Percentiles rank a stretch among this genome's conserved stretches.
Conservation (phyloP, 768 basidiomycete genomes). For the Lactifluus piperatus region DNA sequence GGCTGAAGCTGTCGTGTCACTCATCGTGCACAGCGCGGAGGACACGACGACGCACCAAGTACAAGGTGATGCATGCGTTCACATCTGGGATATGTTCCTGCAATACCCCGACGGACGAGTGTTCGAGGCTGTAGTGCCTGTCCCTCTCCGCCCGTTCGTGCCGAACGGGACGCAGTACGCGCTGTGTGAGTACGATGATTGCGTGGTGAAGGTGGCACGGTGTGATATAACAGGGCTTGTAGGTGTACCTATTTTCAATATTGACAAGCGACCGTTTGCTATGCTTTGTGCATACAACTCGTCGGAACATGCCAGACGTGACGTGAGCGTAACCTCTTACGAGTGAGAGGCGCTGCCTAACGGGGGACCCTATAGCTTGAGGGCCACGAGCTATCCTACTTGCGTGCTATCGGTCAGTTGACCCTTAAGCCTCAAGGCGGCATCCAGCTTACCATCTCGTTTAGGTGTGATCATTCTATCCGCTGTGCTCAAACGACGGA, state of each 20-base stretch:
- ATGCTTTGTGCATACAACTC: slow-evolving; percentile 88
- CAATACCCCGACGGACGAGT: slow-evolving; percentile 81
- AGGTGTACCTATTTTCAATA: slow-evolving; percentile 91
- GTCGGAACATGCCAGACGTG: slow-evolving; percentile 69
- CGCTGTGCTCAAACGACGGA: slow-evolving; percentile 83
- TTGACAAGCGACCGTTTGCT: slow-evolving; percentile 88
- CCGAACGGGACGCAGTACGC: slow-evolving; percentile 80
- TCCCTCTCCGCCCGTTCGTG: slow-evolving; percentile 74
- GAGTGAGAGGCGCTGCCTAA: not conserved
- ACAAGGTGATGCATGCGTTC: slow-evolving; percentile 61
- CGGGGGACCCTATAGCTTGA: slow-evolving; percentile 46
- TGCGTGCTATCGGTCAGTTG: slow-evolving; percentile 72
- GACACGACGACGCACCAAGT: slow-evolving; percentile 48
- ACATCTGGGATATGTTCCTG: slow-evolving; percentile 68
- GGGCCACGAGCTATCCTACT: slow-evolving; percentile 83
- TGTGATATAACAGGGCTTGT: slow-evolving; percentile 6
- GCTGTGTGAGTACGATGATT: slow-evolving; percentile 48
- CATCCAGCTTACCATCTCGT: not conserved
- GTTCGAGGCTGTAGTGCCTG: slow-evolving; percentile 78
- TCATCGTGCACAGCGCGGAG: slow-evolving; percentile 64
- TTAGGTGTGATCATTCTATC: slow-evolving; percentile 85
- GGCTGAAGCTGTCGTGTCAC: slow-evolving; percentile 52
- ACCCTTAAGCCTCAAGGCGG: not conserved
- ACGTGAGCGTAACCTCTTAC: slow-evolving; percentile 35
- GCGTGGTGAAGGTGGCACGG: not conserved